Evolutionary conservation across 768 basidiomycete genomes (phyloP).

Genomic region (Lanmaoa pseudosensibilis): DNA sequence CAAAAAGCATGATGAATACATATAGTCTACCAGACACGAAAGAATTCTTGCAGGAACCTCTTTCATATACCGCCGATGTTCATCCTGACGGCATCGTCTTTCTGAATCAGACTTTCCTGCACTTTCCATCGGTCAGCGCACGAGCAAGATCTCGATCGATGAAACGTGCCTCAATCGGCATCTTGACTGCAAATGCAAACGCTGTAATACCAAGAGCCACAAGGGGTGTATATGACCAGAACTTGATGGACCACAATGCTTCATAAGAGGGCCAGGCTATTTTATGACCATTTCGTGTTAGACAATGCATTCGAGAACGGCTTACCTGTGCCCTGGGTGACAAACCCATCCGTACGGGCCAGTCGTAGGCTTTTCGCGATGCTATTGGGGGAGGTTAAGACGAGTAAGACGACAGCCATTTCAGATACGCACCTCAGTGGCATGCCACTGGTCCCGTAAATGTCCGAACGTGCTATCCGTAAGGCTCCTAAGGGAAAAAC

Average conservation of each 20-base stretch:
- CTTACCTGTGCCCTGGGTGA: constrained; percentile 34
- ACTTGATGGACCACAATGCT: constrained; percentile 23
- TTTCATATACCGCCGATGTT: constrained; percentile 31
- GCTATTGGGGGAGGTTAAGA: constrained; percentile 14
- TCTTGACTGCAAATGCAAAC: constrained; percentile 28
- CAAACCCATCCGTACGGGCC: constrained; percentile 37
- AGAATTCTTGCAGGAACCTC: constrained; percentile 29
- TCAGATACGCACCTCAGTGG: constrained; percentile 21
- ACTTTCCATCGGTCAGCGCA: not conserved
- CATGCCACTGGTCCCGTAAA: constrained; percentile 31
- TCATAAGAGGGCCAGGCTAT: constrained; percentile 23
- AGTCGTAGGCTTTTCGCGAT: constrained; percentile 30
- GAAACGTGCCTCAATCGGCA: constrained; percentile 31
- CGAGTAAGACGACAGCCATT: not conserved
- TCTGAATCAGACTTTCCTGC: constrained; percentile 31
- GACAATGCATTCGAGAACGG: not conserved
- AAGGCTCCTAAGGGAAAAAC: constrained; percentile 4
- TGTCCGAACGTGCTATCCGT: not conserved
- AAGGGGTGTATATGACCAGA: constrained; percentile 34
- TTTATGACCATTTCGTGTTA: not conserved
- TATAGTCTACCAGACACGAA: constrained; percentile 24
- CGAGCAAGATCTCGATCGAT: not conserved
- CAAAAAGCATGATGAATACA: not conserved
- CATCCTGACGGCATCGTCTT: constrained; percentile 20
- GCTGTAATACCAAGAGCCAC: constrained; percentile 17